Conservation (phyloP, 805 yeast genomes). For the Candida piceae region DNA sequence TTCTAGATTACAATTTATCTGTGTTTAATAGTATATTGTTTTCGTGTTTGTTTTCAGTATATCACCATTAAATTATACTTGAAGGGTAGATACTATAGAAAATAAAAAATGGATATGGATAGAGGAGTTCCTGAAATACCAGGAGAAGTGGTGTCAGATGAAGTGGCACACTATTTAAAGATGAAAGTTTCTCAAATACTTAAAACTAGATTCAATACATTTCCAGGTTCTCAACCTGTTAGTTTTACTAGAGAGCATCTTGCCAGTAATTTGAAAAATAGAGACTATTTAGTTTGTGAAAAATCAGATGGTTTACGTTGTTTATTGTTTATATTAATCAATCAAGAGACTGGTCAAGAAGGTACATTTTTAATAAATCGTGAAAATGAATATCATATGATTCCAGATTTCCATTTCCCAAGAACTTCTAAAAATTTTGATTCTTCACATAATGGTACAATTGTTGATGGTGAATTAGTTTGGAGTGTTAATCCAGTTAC, state of each 20-base stretch:
- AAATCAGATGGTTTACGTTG: slow-evolving; percentile 92
- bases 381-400: slow-evolving; percentile 77
- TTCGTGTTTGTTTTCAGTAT: too few relatives aligned
- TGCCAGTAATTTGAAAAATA: slow-evolving; percentile 48
- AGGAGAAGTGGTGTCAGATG: slow-evolving; percentile 72
- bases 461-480: slow-evolving; percentile 93
- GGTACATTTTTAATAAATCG: slow-evolving; percentile 87
- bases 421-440: slow-evolving; percentile 38
- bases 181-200: slow-evolving; percentile 61
- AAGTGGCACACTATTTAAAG: slow-evolving; percentile 62
- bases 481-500: slow-evolving; percentile 53
- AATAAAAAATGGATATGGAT: too few relatives aligned
- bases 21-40: too few relatives aligned
- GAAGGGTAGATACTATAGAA: too few relatives aligned
- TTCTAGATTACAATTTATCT: too few relatives aligned
- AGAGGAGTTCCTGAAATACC: slow-evolving; percentile 79
- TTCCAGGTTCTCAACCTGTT: slow-evolving; percentile 95
- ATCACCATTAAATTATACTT: too few relatives aligned
- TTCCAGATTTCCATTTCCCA: slow-evolving; percentile 86
- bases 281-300: slow-evolving; percentile 93
- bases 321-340: slow-evolving; percentile 57
- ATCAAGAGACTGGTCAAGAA: slow-evolving; percentile 70
- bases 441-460: slow-evolving; percentile 76
- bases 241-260: slow-evolving; percentile 79
- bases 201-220: slow-evolving; percentile 48